phyloP scores from a whole-genome alignment of 306 rosid genomes.

The Rosa lucieae region DNA sequence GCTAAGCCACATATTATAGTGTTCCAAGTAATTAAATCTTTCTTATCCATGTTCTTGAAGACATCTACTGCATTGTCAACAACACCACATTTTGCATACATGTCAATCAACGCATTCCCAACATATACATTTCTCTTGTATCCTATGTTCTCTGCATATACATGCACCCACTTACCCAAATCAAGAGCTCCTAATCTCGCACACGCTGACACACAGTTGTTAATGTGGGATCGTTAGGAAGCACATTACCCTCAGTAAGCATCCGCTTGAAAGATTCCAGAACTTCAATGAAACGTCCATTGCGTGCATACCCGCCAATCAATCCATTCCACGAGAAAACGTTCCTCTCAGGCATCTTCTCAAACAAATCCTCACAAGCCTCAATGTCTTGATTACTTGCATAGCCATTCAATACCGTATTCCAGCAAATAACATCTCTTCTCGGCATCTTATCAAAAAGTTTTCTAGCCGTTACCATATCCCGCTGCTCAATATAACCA shows the following conservation, averaged over 20 bases:
- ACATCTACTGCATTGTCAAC: slow-evolving; percentile 52
- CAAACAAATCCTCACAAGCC: slow-evolving; percentile 55
- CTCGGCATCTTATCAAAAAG: slow-evolving; percentile 64
- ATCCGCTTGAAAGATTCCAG: slow-evolving; percentile 57
- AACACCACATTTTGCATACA: slow-evolving; percentile 83
- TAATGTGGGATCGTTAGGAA: slow-evolving; percentile 74
- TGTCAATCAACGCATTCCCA: slow-evolving; percentile 61
- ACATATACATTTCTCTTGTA: slow-evolving; percentile 49
- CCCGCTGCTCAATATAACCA: slow-evolving; percentile 55
- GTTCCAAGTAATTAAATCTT: slow-evolving; percentile 55
- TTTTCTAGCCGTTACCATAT: slow-evolving; percentile 52
- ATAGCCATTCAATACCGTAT: slow-evolving; percentile 65
- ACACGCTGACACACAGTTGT: slow-evolving; percentile 61
- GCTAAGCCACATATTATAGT: slow-evolving; percentile 50
- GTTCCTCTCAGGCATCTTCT: slow-evolving; percentile 68
- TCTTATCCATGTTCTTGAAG: slow-evolving; percentile 48
- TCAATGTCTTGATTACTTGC: slow-evolving; percentile 49
- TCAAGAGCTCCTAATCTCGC: slow-evolving; percentile 83
- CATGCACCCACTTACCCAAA: slow-evolving; percentile 56
- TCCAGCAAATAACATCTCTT: slow-evolving; percentile 71
- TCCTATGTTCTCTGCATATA: slow-evolving; percentile 51
- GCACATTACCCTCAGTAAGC: slow-evolving; percentile 46
- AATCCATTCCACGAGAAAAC: slow-evolving; percentile 79
- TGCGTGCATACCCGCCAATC: slow-evolving; percentile 60
- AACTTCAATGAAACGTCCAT: slow-evolving; percentile 40